Evolutionary conservation across 2,329 filamentous ascomycete genomes (phyloP).

Genomic region (Dactylellina parvicollis): DNA sequence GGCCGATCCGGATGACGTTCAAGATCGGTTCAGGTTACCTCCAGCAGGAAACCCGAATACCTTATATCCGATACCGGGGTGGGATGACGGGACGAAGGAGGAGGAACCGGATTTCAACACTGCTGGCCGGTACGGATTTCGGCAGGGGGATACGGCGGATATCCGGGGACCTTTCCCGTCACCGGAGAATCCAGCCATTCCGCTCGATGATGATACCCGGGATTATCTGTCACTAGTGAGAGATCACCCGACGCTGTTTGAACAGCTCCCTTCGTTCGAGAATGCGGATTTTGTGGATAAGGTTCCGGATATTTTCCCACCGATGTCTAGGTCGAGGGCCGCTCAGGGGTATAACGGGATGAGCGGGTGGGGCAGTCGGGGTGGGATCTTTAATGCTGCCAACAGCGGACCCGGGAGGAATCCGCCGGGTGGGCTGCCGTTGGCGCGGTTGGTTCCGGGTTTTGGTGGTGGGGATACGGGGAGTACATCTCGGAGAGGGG

Average conservation of each 20-base stretch:
- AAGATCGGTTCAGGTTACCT: too few species aligned
- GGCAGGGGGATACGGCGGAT: background rate
- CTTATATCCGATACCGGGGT: too few species aligned
- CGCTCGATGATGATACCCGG: background rate
- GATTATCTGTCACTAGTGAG: background rate
- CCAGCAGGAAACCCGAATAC: background rate
- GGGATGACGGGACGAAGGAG: too few species aligned
- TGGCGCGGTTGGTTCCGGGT: background rate
- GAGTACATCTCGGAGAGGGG: too few species aligned
- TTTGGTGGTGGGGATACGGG: too few species aligned
- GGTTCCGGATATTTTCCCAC: background rate
- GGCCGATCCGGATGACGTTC: too few species aligned
- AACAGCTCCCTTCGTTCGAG: background rate
- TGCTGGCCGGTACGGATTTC: background rate
- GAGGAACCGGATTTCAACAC: too few species aligned
- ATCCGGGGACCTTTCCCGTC: background rate
- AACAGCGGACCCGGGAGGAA: background rate
- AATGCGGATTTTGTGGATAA: background rate
- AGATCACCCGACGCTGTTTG: background rate
- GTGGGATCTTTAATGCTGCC: background rate
- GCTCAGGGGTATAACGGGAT: background rate
- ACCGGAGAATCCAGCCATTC: background rate
- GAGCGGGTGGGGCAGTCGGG: background rate
- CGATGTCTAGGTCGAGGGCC: background rate
- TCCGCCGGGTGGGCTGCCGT: background rate